phyloP scores from a whole-genome alignment of 1,284 basidiomycete genomes.

The Xanthoconium separans region DNA sequence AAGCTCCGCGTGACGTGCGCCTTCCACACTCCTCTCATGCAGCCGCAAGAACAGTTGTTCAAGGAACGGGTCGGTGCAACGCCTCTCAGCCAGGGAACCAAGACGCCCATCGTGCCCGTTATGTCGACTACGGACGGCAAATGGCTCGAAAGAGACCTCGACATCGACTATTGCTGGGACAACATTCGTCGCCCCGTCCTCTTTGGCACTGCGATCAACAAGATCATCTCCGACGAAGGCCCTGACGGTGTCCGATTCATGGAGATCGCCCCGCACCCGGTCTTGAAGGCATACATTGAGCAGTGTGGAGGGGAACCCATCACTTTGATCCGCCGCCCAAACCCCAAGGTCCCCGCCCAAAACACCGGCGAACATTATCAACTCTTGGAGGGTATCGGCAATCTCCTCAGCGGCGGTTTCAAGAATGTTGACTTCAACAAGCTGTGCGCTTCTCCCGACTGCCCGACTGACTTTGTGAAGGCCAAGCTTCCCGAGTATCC shows the following conservation, averaged over 20 bases:
- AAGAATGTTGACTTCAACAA: slow-evolving; percentile 27
- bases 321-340: slow-evolving; percentile 29
- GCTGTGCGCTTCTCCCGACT: slow-evolving; percentile 21
- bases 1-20: slow-evolving; percentile 31
- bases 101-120: slow-evolving; percentile 21
- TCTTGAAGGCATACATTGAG: slow-evolving; percentile 31
- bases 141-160: slow-evolving; percentile 33
- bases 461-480: slow-evolving; percentile 13
- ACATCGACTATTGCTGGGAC: slow-evolving; percentile 30
- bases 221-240: slow-evolving; percentile 29
- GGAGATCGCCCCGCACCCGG: slow-evolving; percentile 33
- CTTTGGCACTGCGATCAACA: slow-evolving; percentile 33
- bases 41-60: slow-evolving; percentile 31
- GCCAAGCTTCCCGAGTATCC: slow-evolving; percentile 18
- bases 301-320: slow-evolving; percentile 33
- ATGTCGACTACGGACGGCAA: slow-evolving; percentile 34
- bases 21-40: slow-evolving; percentile 34
- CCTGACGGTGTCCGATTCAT: slow-evolving; percentile 26
- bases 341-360: slow-evolving; percentile 27
- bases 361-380: slow-evolving; percentile 33
- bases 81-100: slow-evolving; percentile 22
- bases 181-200: slow-evolving; percentile 32
- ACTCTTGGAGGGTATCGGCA: slow-evolving; percentile 28
- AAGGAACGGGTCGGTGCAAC: slow-evolving; percentile 19
- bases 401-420: slow-evolving; percentile 26